Conservation (phyloP, 495 filamentous ascomycete genomes). For the Penicillium odoratum region DNA sequence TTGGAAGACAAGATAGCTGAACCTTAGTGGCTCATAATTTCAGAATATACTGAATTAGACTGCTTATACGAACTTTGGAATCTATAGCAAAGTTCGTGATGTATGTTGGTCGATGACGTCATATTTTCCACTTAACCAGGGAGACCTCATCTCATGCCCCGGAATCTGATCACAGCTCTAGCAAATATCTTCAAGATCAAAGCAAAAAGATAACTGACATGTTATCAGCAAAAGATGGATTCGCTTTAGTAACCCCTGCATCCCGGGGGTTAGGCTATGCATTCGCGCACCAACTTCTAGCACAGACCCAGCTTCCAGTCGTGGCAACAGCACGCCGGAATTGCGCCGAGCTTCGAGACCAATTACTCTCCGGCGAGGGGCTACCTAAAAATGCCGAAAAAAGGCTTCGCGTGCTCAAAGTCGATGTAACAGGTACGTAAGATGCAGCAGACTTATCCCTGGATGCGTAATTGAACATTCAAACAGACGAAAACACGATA, state of each 20-base stretch:
- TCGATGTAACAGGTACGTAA: slow-evolving; percentile 59
- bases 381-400: slow-evolving; percentile 35
- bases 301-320: slow-evolving; percentile 63
- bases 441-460: background rate
- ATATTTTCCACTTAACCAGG: background rate
- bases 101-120: slow-evolving; percentile 1
- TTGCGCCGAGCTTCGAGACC: slow-evolving; percentile 47
- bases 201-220: slow-evolving; percentile 4
- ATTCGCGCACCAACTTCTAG: slow-evolving; percentile 65
- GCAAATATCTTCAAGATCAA: background rate
- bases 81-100: background rate
- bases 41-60: background rate
- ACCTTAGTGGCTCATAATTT: background rate
- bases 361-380: slow-evolving; percentile 51
- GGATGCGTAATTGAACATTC: slow-evolving; percentile 2
- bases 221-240: slow-evolving; percentile 18
- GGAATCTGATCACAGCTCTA: background rate
- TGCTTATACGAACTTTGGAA: background rate
- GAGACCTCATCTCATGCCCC: background rate
- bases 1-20: slow-evolving; percentile 56
- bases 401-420: slow-evolving; percentile 54
- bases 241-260: slow-evolving; percentile 54
- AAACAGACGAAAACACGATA: slow-evolving; percentile 42
- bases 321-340: slow-evolving; percentile 70
- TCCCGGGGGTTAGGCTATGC: slow-evolving; percentile 75